Percentiles rank a stretch among this genome's conserved stretches.
phyloP scores from a whole-genome alignment of 176 grass and related monocot genomes.

The Microstegium vimineum region DNA sequence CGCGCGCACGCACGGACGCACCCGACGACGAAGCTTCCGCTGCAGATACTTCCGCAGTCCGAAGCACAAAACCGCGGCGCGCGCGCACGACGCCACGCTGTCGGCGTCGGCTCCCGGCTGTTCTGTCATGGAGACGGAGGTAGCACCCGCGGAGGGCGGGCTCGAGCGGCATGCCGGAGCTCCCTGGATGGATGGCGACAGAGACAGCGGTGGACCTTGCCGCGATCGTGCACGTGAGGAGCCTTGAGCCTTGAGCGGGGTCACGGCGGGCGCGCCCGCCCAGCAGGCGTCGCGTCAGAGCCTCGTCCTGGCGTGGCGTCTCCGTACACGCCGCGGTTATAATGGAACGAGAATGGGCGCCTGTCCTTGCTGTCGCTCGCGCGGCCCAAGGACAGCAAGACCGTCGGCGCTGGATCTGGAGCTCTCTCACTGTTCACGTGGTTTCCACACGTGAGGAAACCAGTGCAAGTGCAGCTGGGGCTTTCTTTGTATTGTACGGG shows the following conservation, averaged over 20 bases:
- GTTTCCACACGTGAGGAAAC: constrained; percentile 8
- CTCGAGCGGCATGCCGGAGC: background rate
- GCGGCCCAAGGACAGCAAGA: background rate
- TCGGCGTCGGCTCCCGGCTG: background rate
- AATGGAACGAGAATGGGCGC: background rate
- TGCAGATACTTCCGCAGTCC: background rate
- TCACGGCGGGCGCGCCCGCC: no score
- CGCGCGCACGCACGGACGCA: background rate
- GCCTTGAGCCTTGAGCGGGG: no score
- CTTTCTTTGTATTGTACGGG: no score
- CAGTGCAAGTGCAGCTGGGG: background rate
- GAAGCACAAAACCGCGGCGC: background rate
- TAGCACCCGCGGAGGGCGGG: background rate
- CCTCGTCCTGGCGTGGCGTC: background rate
- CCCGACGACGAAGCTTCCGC: background rate
- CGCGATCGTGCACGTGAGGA: no score
- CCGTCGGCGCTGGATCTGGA: constrained; percentile 30
- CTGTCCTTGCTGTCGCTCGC: background rate
- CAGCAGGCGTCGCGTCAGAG: background rate
- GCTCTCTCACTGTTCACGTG: background rate
- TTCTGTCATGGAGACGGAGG: background rate
- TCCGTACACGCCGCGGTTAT: background rate
- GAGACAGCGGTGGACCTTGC: background rate
- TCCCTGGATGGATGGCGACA: background rate
- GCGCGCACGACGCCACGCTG: background rate